Percentiles rank a stretch among this genome's conserved stretches.
Evolutionary conservation across 2,329 filamentous ascomycete genomes (phyloP).

Genomic region (Coniochaeta hoffmannii): DNA sequence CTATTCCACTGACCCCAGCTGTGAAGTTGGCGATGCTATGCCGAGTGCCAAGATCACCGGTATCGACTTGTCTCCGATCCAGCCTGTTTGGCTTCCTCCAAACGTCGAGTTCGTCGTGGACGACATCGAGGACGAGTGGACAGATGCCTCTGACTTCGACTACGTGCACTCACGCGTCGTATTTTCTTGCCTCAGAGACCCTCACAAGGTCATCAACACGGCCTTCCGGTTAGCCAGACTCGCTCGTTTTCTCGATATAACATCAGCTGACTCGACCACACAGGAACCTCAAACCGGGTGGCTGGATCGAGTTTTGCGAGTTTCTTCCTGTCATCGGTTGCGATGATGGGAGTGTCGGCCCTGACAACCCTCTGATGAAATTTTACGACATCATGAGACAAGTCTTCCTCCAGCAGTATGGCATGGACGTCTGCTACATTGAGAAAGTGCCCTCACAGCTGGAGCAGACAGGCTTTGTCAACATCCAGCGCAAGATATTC

Average conservation of each 20-base stretch:
- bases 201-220: conserved; percentile 34
- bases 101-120: conserved; percentile 51
- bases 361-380: conserved; percentile 28
- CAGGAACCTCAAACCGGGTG: conserved; percentile 34
- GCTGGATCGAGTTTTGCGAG: conserved; percentile 45
- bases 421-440: conserved; percentile 24
- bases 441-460: conserved; percentile 24
- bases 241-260: neutral
- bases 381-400: conserved; percentile 18
- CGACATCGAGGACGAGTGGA: conserved; percentile 48
- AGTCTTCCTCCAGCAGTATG: conserved; percentile 23
- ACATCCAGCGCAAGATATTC: conserved; percentile 30
- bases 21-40: conserved; percentile 34
- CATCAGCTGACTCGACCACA: conserved; percentile 13
- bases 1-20: conserved; percentile 2
- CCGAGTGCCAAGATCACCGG: conserved; percentile 39
- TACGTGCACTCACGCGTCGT: conserved; percentile 53
- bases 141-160: conserved; percentile 49
- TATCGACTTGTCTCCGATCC: conserved; percentile 34
- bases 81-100: conserved; percentile 39
- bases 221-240: conserved; percentile 30
- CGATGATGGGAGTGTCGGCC: conserved; percentile 34
- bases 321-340: conserved; percentile 29
- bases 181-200: conserved; percentile 45
- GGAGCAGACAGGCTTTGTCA: conserved; percentile 32